These are phyloP conservation scores for Camellia sinensis DNA, from an alignment of 148 eudicot genomes.

Conservation along the genomic window DNA sequence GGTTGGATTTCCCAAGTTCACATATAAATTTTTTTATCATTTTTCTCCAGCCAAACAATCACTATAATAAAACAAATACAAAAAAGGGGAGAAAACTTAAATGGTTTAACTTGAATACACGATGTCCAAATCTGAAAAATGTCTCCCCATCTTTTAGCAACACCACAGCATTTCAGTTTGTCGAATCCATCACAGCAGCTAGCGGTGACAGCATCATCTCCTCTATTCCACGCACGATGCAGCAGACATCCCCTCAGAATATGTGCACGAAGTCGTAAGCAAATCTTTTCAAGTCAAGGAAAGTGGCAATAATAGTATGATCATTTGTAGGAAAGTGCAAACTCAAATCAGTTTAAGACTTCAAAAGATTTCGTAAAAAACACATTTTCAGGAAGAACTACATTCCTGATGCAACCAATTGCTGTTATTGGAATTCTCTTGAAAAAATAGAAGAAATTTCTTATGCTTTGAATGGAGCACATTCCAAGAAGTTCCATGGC, in stretches of 20 bases:
- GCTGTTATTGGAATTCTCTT: no score
- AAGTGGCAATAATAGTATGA: slow-evolving; percentile 9
- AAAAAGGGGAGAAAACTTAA: neutral
- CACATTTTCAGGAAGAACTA: neutral
- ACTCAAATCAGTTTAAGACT: no score
- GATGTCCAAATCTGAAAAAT: neutral
- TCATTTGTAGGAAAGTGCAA: neutral
- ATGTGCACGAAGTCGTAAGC: slow-evolving; percentile 94
- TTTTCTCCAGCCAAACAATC: no score
- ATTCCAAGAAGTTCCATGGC: neutral
- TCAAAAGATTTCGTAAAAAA: neutral
- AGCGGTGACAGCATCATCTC: neutral
- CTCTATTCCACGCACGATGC: neutral
- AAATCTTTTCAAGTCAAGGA: slow-evolving; percentile 66
- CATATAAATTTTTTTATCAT: no score
- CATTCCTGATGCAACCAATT: neutral
- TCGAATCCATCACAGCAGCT: neutral
- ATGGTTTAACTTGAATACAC: neutral
- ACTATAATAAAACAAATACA: no score
- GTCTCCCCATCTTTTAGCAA: neutral
- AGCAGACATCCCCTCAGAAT: slow-evolving; percentile 42
- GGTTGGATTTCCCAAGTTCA: no score
- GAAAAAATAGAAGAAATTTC: neutral
- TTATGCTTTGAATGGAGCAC: neutral
- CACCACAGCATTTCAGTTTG: neutral